phyloP scores from a whole-genome alignment of 1,284 basidiomycete genomes.

The Sporisorium exsertum region DNA sequence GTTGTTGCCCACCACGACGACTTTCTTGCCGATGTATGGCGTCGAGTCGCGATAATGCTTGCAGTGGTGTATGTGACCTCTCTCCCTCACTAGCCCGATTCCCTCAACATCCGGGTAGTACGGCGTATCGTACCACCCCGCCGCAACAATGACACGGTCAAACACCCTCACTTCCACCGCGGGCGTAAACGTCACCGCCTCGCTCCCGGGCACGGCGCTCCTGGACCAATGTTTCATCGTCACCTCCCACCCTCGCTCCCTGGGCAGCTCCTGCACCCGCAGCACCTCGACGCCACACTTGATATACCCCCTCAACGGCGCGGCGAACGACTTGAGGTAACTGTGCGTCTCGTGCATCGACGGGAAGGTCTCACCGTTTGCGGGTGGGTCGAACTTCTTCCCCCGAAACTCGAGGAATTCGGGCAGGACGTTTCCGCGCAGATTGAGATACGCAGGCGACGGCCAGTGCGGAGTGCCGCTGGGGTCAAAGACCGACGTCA shows the following conservation, averaged over 20 bases:
- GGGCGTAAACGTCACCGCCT: constrained; percentile 25
- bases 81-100: constrained; percentile 24
- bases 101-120: constrained; percentile 51
- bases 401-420: constrained; percentile 58
- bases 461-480: constrained; percentile 57
- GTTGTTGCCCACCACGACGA: constrained; percentile 63
- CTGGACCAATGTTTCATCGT: constrained; percentile 40
- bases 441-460: constrained; percentile 55
- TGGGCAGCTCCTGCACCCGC: constrained; percentile 46
- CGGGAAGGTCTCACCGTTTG: constrained; percentile 53
- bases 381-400: constrained; percentile 40
- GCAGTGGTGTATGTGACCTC: constrained; percentile 55
- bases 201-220: background rate
- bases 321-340: constrained; percentile 46
- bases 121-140: constrained; percentile 60
- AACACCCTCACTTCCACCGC: constrained; percentile 17
- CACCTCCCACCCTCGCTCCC: constrained; percentile 39
- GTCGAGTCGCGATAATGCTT: constrained; percentile 61
- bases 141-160: constrained; percentile 53
- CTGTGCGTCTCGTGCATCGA: constrained; percentile 53
- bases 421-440: constrained; percentile 62
- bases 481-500: constrained; percentile 34
- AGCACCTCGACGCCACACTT: constrained; percentile 49
- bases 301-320: constrained; percentile 36
- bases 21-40: constrained; percentile 33